Conservation (phyloP, 495 filamentous ascomycete genomes). For the Margaritispora aquatica region DNA sequence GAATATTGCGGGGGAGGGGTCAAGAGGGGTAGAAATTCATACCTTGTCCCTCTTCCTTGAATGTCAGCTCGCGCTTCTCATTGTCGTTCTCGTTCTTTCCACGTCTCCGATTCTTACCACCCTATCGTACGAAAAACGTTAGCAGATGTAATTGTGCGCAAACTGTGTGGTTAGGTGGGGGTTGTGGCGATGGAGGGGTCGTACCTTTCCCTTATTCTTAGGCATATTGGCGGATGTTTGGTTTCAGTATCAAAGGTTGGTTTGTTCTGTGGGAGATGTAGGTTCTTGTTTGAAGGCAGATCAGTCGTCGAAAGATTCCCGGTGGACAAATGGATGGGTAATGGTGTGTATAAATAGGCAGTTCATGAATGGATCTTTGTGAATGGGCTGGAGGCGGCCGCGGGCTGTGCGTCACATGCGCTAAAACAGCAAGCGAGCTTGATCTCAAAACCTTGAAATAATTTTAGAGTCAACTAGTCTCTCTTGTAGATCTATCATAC, state of each 20-base stretch:
- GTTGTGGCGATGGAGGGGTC: slow-evolving; percentile 26
- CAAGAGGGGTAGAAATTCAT: not conserved
- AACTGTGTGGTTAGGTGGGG: not conserved
- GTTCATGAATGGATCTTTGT: slow-evolving; percentile 1
- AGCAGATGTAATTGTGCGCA: slow-evolving; percentile 9
- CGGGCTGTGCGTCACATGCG: slow-evolving; percentile 15
- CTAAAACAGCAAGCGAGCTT: not conserved
- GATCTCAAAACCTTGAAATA: not conserved
- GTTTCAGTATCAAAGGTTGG: not conserved
- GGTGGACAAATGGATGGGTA: not conserved
- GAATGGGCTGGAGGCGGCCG: not conserved
- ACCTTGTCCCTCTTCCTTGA: slow-evolving; percentile 98
- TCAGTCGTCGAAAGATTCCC: too few species aligned
- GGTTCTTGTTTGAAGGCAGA: too few species aligned
- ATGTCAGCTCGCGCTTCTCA: slow-evolving; percentile 96
- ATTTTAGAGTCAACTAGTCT: not conserved
- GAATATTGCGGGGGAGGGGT: too few species aligned
- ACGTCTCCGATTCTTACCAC: slow-evolving; percentile 96
- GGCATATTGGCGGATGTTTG: slow-evolving; percentile 58
- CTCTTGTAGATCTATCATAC: not conserved
- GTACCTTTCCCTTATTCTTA: slow-evolving; percentile 98
- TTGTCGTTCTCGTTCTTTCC: slow-evolving; percentile 99
- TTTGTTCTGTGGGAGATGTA: slow-evolving; percentile 1
- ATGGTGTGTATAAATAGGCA: slow-evolving; percentile 1
- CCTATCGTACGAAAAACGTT: slow-evolving; percentile 45